phyloP scores from a whole-genome alignment of 2,329 filamentous ascomycete genomes.

The Aspergillus unguis region DNA sequence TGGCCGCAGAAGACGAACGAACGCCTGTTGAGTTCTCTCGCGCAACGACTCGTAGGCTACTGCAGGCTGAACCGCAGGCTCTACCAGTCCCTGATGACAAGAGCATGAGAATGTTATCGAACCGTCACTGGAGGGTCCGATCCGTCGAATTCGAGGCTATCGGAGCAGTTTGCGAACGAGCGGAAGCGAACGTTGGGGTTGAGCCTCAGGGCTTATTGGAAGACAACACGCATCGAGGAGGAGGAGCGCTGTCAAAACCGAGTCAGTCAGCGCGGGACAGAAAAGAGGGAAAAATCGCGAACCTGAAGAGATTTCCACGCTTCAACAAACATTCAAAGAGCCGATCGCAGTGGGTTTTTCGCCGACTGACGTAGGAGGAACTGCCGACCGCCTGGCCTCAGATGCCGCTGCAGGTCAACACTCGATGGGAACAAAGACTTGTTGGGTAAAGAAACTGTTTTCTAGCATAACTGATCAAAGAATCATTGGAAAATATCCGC shows the following conservation, averaged over 20 bases:
- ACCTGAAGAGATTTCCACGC: background rate
- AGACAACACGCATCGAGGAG: slow-evolving; percentile 1
- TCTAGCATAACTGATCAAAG: background rate
- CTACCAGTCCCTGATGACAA: slow-evolving; percentile 27
- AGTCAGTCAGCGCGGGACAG: background rate
- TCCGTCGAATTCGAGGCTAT: slow-evolving; percentile 21
- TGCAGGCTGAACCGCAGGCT: slow-evolving; percentile 35
- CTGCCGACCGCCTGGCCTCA: slow-evolving; percentile 15
- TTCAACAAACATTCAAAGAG: background rate
- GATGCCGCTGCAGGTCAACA: background rate
- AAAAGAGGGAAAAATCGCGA: background rate
- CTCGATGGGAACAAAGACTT: background rate
- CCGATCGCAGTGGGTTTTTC: slow-evolving; percentile 3
- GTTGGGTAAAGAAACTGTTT: background rate
- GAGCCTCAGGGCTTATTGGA: background rate
- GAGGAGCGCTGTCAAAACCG: background rate
- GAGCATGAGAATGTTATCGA: slow-evolving; percentile 30
- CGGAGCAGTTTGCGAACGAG: slow-evolving; percentile 1
- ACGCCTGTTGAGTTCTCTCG: slow-evolving; percentile 22
- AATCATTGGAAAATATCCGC: background rate
- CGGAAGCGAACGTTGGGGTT: background rate
- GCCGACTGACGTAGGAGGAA: slow-evolving; percentile 7
- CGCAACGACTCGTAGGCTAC: slow-evolving; percentile 28
- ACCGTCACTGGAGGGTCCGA: slow-evolving; percentile 19
- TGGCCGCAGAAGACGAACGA: slow-evolving; percentile 12